phyloP scores from a whole-genome alignment of 2,329 filamentous ascomycete genomes.

The Colletotrichum tamarilloi region DNA sequence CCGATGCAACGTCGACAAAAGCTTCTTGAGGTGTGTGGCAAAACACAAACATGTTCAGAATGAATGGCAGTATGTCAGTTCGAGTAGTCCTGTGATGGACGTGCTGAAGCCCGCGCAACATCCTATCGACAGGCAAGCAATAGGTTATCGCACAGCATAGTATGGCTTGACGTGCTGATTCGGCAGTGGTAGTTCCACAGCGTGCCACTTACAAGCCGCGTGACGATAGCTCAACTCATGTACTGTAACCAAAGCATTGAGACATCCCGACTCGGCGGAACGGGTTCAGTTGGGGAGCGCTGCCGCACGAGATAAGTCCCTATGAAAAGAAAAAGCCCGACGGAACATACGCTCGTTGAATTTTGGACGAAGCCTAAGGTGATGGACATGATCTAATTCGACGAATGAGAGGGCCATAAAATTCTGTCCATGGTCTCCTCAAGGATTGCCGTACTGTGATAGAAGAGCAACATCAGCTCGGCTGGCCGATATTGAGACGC shows the following conservation, averaged over 20 bases:
- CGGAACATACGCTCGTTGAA: neutral
- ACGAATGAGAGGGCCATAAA: neutral
- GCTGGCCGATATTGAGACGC: neutral
- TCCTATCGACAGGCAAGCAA: neutral
- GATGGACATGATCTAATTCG: neutral
- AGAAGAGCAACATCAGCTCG: neutral
- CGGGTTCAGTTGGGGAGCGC: neutral
- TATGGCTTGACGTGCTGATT: neutral
- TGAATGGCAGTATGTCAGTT: neutral
- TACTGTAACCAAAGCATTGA: neutral
- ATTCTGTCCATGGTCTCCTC: neutral
- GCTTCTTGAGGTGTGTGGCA: neutral
- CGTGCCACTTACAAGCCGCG: neutral
- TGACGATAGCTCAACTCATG: neutral
- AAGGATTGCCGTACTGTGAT: conserved; percentile 16
- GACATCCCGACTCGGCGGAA: neutral
- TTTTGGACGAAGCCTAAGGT: neutral
- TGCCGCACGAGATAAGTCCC: neutral
- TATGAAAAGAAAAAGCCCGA: neutral
- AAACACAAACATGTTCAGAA: neutral
- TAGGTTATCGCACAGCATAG: neutral
- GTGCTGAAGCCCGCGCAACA: neutral
- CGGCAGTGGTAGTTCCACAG: neutral
- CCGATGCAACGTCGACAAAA: neutral
- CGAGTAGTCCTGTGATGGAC: neutral